Percentiles rank a stretch among this genome's conserved stretches.
Conservation (phyloP, 176 grass and related monocot genomes). For the Oryza longistaminata region DNA sequence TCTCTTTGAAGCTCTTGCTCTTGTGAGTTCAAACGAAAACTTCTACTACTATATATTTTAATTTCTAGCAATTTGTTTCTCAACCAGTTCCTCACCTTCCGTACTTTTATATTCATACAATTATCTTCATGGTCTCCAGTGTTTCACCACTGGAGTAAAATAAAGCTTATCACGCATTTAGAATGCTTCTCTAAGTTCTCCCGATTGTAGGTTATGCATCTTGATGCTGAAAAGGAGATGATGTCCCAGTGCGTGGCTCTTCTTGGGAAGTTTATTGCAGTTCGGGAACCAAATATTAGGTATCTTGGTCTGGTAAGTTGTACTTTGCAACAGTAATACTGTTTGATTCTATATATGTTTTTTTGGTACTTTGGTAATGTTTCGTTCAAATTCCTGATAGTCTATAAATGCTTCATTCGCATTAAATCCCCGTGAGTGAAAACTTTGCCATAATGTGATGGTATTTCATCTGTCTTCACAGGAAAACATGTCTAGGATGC, state of each 20-base stretch:
- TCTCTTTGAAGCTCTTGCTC: conserved; percentile 96
- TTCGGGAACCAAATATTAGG: conserved; percentile 97
- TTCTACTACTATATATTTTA: conserved; percentile 1
- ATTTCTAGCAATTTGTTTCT: background rate
- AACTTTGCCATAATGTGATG: conserved; percentile 9
- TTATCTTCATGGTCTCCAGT: no score
- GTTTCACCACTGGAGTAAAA: background rate
- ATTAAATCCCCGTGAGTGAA: no score
- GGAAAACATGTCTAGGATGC: conserved; percentile 99
- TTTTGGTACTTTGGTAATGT: background rate
- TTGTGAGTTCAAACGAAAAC: conserved; percentile 56
- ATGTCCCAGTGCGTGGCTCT: conserved; percentile 99
- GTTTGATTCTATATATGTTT: conserved; percentile 27
- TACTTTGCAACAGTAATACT: conserved; percentile 16
- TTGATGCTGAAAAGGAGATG: conserved; percentile 99
- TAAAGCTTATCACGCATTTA: conserved; percentile 18
- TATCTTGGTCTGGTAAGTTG: conserved; percentile 94
- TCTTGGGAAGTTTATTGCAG: conserved; percentile 99
- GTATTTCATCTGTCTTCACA: conserved; percentile 41
- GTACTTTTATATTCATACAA: background rate
- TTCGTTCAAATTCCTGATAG: no score
- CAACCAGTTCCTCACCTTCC: background rate
- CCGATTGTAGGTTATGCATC: conserved; percentile 91
- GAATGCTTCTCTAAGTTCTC: background rate
- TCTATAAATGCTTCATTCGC: no score